Evolutionary conservation across 2,329 filamentous ascomycete genomes (phyloP).

Genomic region (Thielaviopsis populi): DNA sequence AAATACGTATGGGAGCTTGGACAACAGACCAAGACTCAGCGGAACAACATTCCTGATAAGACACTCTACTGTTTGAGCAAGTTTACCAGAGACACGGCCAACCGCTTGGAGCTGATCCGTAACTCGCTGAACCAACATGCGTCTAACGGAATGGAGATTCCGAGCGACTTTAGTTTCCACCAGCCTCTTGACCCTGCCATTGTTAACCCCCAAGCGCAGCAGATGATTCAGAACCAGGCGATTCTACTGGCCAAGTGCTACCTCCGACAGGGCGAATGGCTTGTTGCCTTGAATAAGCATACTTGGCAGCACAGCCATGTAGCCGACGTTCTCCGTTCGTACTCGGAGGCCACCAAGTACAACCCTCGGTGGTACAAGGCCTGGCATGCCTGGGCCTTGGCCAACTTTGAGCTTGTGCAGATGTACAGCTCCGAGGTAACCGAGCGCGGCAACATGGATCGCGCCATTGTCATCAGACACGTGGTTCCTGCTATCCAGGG

Average conservation of each 20-base stretch:
- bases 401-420: slow-evolving; percentile 97
- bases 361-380: slow-evolving; percentile 97
- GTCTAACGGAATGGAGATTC: slow-evolving; percentile 31
- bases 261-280: slow-evolving; percentile 91
- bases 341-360: slow-evolving; percentile 81
- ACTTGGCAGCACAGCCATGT: slow-evolving; percentile 82
- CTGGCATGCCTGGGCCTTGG: slow-evolving; percentile 96
- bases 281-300: slow-evolving; percentile 68
- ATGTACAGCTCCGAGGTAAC: slow-evolving; percentile 28
- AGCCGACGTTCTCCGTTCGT: slow-evolving; percentile 78
- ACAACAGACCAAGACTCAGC: slow-evolving; percentile 35
- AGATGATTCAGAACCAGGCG: slow-evolving; percentile 43
- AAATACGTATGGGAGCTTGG: slow-evolving; percentile 93
- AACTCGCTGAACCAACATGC: slow-evolving; percentile 35
- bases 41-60: slow-evolving; percentile 35
- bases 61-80: slow-evolving; percentile 43
- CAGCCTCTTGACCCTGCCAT: slow-evolving; percentile 31
- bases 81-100: slow-evolving; percentile 46
- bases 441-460: slow-evolving; percentile 32
- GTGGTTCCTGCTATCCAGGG: slow-evolving; percentile 89
- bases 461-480: slow-evolving; percentile 61
- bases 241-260: slow-evolving; percentile 86
- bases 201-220: slow-evolving; percentile 36
- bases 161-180: slow-evolving; percentile 36
- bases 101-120: slow-evolving; percentile 38